Base-by-base conservation (phyloP, 1,284 basidiomycete species). In the Phlebopus sp. region DNA sequence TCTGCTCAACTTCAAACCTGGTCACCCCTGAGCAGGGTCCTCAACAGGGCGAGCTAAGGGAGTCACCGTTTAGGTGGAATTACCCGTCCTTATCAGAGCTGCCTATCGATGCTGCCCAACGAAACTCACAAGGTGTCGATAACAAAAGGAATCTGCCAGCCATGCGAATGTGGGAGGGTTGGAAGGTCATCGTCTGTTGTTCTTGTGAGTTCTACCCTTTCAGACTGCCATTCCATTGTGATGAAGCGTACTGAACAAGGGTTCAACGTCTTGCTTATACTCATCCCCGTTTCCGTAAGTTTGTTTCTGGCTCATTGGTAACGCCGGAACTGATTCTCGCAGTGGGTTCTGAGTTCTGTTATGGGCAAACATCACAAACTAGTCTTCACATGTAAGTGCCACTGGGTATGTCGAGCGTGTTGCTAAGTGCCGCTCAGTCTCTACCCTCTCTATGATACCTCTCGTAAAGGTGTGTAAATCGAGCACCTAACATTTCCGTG, bases 301-400 rank as follows among this genome's bases (percentile, higher is more conserved):
- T 1, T 30, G 35, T 2, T 37, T 30, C 35, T 53, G 21, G n/a
- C 18, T 41, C 2, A 37, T 35, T 13, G 31, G 19, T 10, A 15
- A 18, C 19, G 35, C 5, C 15, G 31, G 4, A 27, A 17, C 43
- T 41, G 27, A 29, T 21, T 44, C 32, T 17, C 25, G 9, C 47
- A 86, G 84, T 91, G 84, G 81, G 72, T 82, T 23, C 63, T 88
- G 44, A 77, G 80, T 53, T 67, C 82, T 34, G 67, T 74, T n/a
- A 64, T 77, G 55, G 77, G 71, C 60, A 74, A 73, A 50, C 74
- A 82, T 3, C 77, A 84, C 45, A 78, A 75, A 9, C 54, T 84
- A 15, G 73, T 83, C 34, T 92, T 92, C 60, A 69, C 81, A 43
- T 78, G 85, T 84, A 52, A 59, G 81, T 61, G 1, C 29, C 32